Conservation (phyloP, 2,329 filamentous ascomycete species). For the Didymella arachidicola region DNA sequence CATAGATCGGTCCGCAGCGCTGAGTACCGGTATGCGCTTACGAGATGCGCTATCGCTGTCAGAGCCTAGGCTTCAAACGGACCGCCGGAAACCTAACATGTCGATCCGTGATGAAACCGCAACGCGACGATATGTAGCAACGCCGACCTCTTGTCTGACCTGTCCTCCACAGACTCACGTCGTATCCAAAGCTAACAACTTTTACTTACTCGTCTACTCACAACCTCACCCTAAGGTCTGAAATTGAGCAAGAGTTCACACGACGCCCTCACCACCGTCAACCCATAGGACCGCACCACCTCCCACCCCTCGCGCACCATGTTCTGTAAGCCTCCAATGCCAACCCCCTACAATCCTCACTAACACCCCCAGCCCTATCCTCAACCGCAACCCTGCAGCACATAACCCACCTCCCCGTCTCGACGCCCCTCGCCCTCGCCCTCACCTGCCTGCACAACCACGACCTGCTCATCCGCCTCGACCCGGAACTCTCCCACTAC, state of each 20-base stretch:
- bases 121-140: conserved; percentile 3
- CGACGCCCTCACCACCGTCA: background rate
- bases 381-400: conserved; percentile 46
- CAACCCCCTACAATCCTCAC: background rate
- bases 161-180: background rate
- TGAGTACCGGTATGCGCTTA: background rate
- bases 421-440: conserved; percentile 31
- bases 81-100: conserved; percentile 4
- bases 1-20: background rate
- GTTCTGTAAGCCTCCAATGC: conserved; percentile 36
- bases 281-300: background rate
- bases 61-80: background rate
- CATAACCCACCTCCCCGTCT: conserved; percentile 42
- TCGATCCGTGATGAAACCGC: conserved; percentile 11
- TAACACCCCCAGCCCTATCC: conserved; percentile 35
- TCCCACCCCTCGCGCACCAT: conserved; percentile 20
- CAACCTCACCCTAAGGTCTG: background rate
- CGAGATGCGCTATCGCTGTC: background rate
- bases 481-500: conserved; percentile 48
- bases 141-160: background rate
- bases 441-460: conserved; percentile 45
- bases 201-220: background rate
- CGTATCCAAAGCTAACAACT: background rate
- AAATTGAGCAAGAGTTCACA: background rate
- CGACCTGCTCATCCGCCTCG: conserved; percentile 48